phyloP scores from a whole-genome alignment of 352 stramenopile species.

The Blastocystis sp. region DNA sequence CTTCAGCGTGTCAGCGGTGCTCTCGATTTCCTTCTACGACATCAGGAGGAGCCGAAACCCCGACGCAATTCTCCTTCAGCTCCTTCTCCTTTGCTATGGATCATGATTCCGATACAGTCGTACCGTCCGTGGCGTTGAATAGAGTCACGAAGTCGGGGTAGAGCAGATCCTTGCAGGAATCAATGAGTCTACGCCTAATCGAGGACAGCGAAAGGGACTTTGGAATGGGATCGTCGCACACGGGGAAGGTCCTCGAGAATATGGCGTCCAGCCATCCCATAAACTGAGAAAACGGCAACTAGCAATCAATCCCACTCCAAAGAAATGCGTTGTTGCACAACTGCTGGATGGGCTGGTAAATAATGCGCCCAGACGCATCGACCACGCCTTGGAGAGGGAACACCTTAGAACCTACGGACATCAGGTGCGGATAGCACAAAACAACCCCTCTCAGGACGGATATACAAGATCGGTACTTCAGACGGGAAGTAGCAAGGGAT shows the following conservation, averaged over 20 bases:
- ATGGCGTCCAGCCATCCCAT: neutral
- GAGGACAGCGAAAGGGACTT: neutral
- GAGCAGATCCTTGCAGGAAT: neutral
- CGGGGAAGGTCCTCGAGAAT: constrained; percentile 22
- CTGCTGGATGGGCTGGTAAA: neutral
- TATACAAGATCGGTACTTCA: neutral
- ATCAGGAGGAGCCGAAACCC: neutral
- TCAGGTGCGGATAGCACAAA: neutral
- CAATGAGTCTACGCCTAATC: neutral
- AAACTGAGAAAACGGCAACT: constrained; percentile 32
- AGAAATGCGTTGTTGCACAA: neutral
- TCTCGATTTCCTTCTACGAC: neutral
- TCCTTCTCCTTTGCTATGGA: constrained; percentile 7
- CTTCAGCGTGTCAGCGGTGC: neutral
- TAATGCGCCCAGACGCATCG: constrained; percentile 16
- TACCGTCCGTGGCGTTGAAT: constrained; percentile 1
- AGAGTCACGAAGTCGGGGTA: neutral
- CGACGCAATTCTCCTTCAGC: neutral
- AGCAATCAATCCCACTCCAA: neutral
- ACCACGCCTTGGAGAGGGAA: constrained; percentile 35
- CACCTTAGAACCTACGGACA: neutral
- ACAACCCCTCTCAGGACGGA: neutral
- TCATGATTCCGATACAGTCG: neutral
- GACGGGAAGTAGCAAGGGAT: constrained; percentile 22
- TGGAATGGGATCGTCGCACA: constrained; percentile 28